Evolutionary conservation across 257 asterid genomes (phyloP), one percentile per base, ranked within the genome.

Genomic region (Paraleonurus japonicus): DNA sequence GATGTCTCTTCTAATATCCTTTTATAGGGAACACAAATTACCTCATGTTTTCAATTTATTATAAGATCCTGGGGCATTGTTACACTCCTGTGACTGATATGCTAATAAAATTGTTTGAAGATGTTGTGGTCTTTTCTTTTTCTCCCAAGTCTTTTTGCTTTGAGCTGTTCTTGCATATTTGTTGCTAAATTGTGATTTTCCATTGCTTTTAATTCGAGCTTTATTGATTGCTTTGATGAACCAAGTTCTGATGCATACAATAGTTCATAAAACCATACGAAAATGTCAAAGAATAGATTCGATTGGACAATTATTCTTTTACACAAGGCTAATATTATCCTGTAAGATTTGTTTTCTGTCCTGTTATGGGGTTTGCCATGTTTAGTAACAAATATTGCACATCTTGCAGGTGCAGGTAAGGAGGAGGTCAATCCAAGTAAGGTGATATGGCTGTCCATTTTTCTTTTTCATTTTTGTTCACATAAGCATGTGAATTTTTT

Each of bases 381-480:
- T 55, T 23, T 24, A 12, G 12, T 7, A 64, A 30, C 76, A 19
- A 11, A 24, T 23, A 33, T 73, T 35, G 58, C 57, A 22, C 64
- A 13, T 54, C 13, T 35, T 73, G 72, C 77, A 73, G 77, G 72
- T 73, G 72, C 77, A 73, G 77, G 72, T 51, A n/a, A 33, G 45
- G 65, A 6, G 65, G 47, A 53, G 59, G 43, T 47, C 63, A 54
- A 20, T 13, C 27, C 5, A 20, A 72, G 55, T 62, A n/a, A 45
- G 50, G 48, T 26, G 24, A 43, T 28, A 17, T 20, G n/a, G 76
- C 24, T 33, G 4, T 39, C 19, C 3, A n/a, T 37, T n/a, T 55
- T 47, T 47, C 19, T 9, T 8, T 16, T 7, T 16, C 8, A 8
- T 8, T 30, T 61, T 27, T 61, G 7, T 61, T 68, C 45, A 24